phyloP scores from a whole-genome alignment of 306 rosid genomes.

The Sophora flavescens region DNA sequence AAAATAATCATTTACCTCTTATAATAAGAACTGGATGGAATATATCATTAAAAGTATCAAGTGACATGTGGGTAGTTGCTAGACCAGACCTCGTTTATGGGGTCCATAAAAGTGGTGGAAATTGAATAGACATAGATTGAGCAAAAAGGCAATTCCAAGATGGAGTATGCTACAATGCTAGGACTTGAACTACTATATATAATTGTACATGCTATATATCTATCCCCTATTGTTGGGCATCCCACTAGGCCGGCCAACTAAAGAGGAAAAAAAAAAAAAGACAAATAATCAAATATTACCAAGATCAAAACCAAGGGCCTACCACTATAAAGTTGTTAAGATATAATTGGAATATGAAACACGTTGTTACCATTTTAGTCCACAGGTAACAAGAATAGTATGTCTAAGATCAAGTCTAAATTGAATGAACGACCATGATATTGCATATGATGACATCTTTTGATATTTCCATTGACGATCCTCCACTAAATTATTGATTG shows the following conservation, averaged over 20 bases:
- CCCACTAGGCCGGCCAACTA: slow-evolving; percentile 36
- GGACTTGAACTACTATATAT: slow-evolving; percentile 37
- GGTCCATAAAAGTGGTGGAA: slow-evolving; percentile 27
- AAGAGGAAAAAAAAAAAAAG: slow-evolving; percentile 1
- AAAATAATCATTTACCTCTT: too few species aligned
- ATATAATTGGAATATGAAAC: slow-evolving; percentile 44
- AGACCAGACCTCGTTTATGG: slow-evolving; percentile 44
- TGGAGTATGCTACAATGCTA: slow-evolving; percentile 28
- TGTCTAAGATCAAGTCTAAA: slow-evolving; percentile 33
- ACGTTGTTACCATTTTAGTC: slow-evolving; percentile 47
- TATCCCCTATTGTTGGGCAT: slow-evolving; percentile 36
- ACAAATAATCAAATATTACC: slow-evolving; percentile 44
- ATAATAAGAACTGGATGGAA: too few species aligned
- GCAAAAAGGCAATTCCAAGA: slow-evolving; percentile 46
- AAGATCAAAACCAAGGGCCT: slow-evolving; percentile 40
- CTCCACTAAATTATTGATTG: slow-evolving; percentile 47
- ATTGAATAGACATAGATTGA: background rate
- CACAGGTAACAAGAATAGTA: slow-evolving; percentile 25
- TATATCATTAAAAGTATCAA: slow-evolving; percentile 47
- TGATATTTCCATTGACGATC: slow-evolving; percentile 50
- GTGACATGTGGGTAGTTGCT: slow-evolving; percentile 45
- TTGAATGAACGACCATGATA: slow-evolving; percentile 39
- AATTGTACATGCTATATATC: slow-evolving; percentile 40
- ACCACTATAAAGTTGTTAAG: slow-evolving; percentile 38
- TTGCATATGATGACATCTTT: slow-evolving; percentile 45